Base-by-base conservation (phyloP, 441 rosid genomes). In the Euphorbia celastroides region DNA sequence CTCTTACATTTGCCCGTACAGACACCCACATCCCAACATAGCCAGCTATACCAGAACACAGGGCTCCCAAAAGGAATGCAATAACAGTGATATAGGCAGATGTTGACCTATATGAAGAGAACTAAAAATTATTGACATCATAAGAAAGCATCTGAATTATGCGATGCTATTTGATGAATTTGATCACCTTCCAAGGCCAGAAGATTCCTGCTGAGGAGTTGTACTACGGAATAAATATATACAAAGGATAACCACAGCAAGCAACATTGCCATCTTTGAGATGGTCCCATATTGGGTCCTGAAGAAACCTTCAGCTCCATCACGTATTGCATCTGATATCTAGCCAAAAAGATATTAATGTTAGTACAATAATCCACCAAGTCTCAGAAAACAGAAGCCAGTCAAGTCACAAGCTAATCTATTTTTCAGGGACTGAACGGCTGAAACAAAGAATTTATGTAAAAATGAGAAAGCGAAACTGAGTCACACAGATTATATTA, bases 1-100 rank as follows among this genome's bases (percentile, higher is more conserved):
- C 99, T 73, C 98, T 87, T 62, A 90, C 99, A 81, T 94, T 94
- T 73, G 99, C 98, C 74, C 96, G 99, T 61, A 94, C 98, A 16
- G 97, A 94, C 66, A 94, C 98, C 98, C 99, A 94, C 97, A 94
- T 94, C 62, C 99, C 99, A 77, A 94, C 89, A 80, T 94, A 94
- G 67, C 98, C 99, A 2, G 98, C 99, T 67, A 82, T 62, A 78
- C 98, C 99, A 26, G 98, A 94, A 75, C 99, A 94, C 57, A 94
- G 62, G 31, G 99, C 98, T 32, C 99, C 99, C 78, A 94, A 73
- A 65, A 94, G 96, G 83, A 94, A 94, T 78, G 97, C 81, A 69
- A 90, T 94, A 69, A 92, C 99, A 75, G 97, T 94, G 71, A 89
- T 90, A 74, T 58, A 92, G 44, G 99, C 98, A 75, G 96, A 81